Evolutionary conservation across 768 basidiomycete genomes (phyloP).

Genomic region (Amanita polypyramis): DNA sequence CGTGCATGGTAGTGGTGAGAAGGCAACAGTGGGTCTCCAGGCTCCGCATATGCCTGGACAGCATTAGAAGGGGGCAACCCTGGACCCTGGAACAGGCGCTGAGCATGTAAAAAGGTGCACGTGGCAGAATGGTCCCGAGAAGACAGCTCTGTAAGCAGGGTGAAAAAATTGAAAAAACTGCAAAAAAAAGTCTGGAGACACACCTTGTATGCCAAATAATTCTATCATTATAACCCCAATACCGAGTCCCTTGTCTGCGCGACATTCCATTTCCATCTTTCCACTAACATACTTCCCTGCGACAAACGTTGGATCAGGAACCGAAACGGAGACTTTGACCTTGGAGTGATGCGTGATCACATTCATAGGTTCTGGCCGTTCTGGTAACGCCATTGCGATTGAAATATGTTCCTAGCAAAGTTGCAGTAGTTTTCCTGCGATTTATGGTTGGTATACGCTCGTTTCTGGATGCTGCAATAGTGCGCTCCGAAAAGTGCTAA

Average conservation of each 20-base stretch:
- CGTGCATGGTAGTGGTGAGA: slow-evolving; percentile 60
- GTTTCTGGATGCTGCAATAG: slow-evolving; percentile 1
- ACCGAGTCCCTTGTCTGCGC: slow-evolving; percentile 63
- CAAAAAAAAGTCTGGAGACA: slow-evolving; percentile 1
- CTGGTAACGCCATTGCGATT: slow-evolving; percentile 2
- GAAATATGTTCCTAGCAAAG: background rate
- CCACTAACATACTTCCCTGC: slow-evolving; percentile 61
- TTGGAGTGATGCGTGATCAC: slow-evolving; percentile 71
- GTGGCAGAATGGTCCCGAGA: slow-evolving; percentile 76
- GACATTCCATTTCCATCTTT: slow-evolving; percentile 73
- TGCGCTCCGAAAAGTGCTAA: slow-evolving; percentile 1
- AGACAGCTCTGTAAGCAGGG: slow-evolving; percentile 43
- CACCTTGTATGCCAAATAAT: slow-evolving; percentile 65
- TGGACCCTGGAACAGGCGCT: slow-evolving; percentile 71
- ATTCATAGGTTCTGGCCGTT: slow-evolving; percentile 57
- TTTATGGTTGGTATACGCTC: background rate
- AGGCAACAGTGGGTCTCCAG: slow-evolving; percentile 53
- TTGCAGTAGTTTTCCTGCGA: background rate
- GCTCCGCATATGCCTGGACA: slow-evolving; percentile 50
- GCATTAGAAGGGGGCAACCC: slow-evolving; percentile 79
- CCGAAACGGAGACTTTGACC: slow-evolving; percentile 54
- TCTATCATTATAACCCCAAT: slow-evolving; percentile 72
- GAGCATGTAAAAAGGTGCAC: slow-evolving; percentile 61
- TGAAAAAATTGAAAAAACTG: slow-evolving; percentile 8
- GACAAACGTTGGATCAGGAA: slow-evolving; percentile 51